Percentiles rank a stretch among this genome's conserved stretches.
phyloP scores from a whole-genome alignment of 2,329 filamentous ascomycete species.

The Aspergillus intermedius region DNA sequence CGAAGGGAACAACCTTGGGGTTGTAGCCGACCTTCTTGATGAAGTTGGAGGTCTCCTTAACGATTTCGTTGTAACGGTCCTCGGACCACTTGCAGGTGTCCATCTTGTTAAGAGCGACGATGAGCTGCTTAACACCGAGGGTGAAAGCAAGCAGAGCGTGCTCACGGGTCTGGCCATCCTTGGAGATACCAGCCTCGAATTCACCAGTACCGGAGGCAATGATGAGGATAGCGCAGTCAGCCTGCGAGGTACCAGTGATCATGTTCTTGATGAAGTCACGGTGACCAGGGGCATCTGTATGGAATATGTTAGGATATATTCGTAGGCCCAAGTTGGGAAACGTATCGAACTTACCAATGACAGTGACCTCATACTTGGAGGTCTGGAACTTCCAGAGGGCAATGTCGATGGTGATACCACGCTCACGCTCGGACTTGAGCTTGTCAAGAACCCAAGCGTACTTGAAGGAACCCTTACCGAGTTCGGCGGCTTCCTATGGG shows the following conservation, averaged over 20 bases:
- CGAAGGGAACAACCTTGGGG: conserved; percentile 97
- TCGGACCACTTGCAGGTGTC: conserved; percentile 98
- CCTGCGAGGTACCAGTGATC: conserved; percentile 99
- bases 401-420: conserved; percentile 99
- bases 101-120: conserved; percentile 99
- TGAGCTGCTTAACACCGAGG: conserved; percentile 99
- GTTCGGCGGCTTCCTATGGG: conserved; percentile 86
- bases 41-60: conserved; percentile 99
- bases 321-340: background rate
- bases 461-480: conserved; percentile 99
- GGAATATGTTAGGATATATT: background rate
- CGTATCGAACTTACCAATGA: conserved; percentile 65
- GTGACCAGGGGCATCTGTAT: conserved; percentile 87
- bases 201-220: conserved; percentile 99
- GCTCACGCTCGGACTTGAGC: conserved; percentile 99
- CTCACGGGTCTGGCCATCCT: conserved; percentile 99
- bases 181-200: conserved; percentile 99
- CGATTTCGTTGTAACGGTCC: conserved; percentile 95
- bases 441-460: conserved; percentile 99
- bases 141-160: conserved; percentile 99
- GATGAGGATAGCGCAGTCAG: conserved; percentile 99
- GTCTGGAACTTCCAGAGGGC: conserved; percentile 99
- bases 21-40: conserved; percentile 99
- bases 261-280: conserved; percentile 99
- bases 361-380: conserved; percentile 93